These are phyloP conservation scores for Serpula lacrymans DNA, from an alignment of 768 basidiomycete species.

Conservation along the genomic window DNA sequence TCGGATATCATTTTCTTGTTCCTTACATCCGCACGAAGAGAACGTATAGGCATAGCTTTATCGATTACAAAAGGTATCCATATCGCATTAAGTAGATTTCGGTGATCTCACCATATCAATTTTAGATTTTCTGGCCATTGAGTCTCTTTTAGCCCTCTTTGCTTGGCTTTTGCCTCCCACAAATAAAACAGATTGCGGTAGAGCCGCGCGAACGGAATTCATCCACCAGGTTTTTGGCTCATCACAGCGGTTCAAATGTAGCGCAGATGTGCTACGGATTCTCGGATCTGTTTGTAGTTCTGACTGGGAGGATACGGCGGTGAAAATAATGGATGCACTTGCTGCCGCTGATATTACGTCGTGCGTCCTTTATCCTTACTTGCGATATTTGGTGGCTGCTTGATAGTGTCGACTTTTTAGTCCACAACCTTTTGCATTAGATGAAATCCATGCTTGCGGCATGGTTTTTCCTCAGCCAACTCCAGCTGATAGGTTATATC, in stretches of 20 bases:
- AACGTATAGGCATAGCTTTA: constrained; percentile 46
- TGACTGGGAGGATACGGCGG: constrained; percentile 53
- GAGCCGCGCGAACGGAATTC: constrained; percentile 39
- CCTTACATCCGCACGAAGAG: constrained; percentile 23
- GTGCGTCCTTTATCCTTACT: constrained; percentile 32
- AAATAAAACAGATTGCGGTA: constrained; percentile 31
- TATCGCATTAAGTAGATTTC: neutral
- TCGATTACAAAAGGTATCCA: constrained; percentile 44
- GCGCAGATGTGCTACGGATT: constrained; percentile 34
- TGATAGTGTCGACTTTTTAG: constrained; percentile 26
- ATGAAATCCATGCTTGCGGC: constrained; percentile 36
- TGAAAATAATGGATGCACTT: constrained; percentile 45
- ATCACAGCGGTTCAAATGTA: constrained; percentile 33
- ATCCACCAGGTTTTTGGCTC: constrained; percentile 50
- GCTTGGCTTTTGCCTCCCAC: constrained; percentile 51
- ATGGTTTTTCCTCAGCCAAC: constrained; percentile 31
- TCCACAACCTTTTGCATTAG: constrained; percentile 56
- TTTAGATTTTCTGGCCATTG: constrained; percentile 54
- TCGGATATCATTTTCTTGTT: neutral
- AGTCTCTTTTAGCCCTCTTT: constrained; percentile 54
- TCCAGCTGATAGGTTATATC: constrained; percentile 43
- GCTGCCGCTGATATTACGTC: constrained; percentile 43
- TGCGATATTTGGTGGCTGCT: constrained; percentile 1
- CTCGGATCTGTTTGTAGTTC: constrained; percentile 39
- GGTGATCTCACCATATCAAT: constrained; percentile 1